Base-by-base conservation (phyloP, 179 eudicot species). In the Camellia oleifera region DNA sequence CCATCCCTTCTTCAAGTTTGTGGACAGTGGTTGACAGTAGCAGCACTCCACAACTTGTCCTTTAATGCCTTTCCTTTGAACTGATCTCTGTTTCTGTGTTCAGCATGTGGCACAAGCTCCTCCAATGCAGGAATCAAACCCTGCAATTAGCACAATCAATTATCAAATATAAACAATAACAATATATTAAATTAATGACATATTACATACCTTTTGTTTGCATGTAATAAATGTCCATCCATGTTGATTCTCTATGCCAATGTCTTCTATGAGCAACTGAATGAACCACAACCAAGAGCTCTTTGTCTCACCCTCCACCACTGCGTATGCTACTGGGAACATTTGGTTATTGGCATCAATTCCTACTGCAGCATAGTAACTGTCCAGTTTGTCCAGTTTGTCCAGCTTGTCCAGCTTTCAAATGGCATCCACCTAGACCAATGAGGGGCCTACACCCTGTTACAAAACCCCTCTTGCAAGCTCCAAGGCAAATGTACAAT, bases 251-350 rank as follows among this genome's bases (percentile, higher is more conserved):
- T 20, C 12, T 12, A n/a, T 18, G 4, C 78, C 69, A 44, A 76
- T 61, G 11, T 76, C 78, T 40, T 76, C 40, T 14, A 60, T 57
- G 2, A 77, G 10, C 5, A 64, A 18, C 4, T 77, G 61, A 45
- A 77, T n/a, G 15, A 77, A 77, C 72, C 72, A 48, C 10, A 9
- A 3, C 79, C 60, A 65, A 11, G 48, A 63, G 7, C 44, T 5
- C 72, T 66, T 77, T 15, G 26, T 77, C 52, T 77, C 72, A 45
- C 14, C 69, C 23, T 64, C 70, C 17, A 76, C 79, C 1, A 76
- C 23, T 20, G 79, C 70, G 45, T 63, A 63, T 2, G 72, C 72
- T 11, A 77, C 8, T 46, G 79, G 79, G 11, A 11, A 77, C 12
- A 48, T 77, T 10, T 60, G 26, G 23, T 50, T 40, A 50, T 66